Evolutionary conservation across 2,329 filamentous ascomycete genomes (phyloP).

Genomic region (Epichloe uncinata): DNA sequence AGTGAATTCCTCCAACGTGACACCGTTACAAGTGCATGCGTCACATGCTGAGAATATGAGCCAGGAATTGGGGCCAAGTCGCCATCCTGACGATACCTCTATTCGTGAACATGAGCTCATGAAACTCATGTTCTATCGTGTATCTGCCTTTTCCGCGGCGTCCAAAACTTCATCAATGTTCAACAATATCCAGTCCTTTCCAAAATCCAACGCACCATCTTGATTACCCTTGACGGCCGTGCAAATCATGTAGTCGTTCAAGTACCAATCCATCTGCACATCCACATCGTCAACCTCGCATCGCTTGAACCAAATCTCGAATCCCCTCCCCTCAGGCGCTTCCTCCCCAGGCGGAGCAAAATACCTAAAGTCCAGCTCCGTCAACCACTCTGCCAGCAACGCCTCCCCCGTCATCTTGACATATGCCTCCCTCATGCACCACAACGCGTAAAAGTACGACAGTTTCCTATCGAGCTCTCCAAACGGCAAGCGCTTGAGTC

Average conservation of each 20-base stretch:
- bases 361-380: constrained; percentile 52
- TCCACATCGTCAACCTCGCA: constrained; percentile 20
- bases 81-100: not conserved
- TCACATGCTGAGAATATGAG: too few relatives aligned
- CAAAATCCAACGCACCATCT: constrained; percentile 26
- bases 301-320: constrained; percentile 20
- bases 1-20: too few relatives aligned
- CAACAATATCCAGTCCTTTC: constrained; percentile 12
- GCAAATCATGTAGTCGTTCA: constrained; percentile 42
- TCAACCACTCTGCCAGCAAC: constrained; percentile 59
- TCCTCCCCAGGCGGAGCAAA: constrained; percentile 41
- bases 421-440: constrained; percentile 69
- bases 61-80: not conserved
- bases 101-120: not conserved
- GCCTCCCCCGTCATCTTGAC: constrained; percentile 76
- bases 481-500: constrained; percentile 40
- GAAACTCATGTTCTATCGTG: not conserved
- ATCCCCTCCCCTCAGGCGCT: constrained; percentile 5
- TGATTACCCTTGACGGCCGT: constrained; percentile 33
- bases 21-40: too few relatives aligned
- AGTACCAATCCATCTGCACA: constrained; percentile 22
- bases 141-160: constrained; percentile 24
- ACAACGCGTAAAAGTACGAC: constrained; percentile 61
- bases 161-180: constrained; percentile 31
- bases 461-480: constrained; percentile 31